Percentiles rank a stretch among this genome's conserved stretches.
phyloP scores from a whole-genome alignment of 1,139 yeast species.

The Hansenula anomala region DNA sequence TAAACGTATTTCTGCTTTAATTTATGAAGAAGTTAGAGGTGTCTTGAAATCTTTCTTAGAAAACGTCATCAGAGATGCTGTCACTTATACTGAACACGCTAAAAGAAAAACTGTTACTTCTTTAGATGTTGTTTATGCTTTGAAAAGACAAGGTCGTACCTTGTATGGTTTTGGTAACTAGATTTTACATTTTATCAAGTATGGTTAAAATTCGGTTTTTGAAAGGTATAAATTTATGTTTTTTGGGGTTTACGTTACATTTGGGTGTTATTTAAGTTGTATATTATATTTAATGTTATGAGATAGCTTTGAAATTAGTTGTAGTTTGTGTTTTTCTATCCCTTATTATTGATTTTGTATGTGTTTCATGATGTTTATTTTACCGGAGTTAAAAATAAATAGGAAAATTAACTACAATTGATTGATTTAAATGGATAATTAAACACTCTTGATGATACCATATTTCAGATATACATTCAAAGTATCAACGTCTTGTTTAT shows the following conservation, averaged over 20 bases:
- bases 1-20: conserved; percentile 98
- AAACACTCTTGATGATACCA: no score
- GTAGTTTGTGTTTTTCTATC: no score
- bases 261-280: no score
- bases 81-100: conserved; percentile 99
- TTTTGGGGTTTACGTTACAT: background rate
- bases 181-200: background rate
- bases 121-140: conserved; percentile 96
- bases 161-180: conserved; percentile 99
- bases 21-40: conserved; percentile 98
- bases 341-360: no score
- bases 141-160: conserved; percentile 99
- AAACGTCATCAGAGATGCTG: conserved; percentile 97
- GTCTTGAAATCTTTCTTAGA: conserved; percentile 95
- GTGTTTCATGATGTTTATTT: no score
- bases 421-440: no score
- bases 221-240: background rate
- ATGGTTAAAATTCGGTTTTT: background rate
- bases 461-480: no score
- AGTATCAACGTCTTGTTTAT: no score
- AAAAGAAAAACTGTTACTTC: conserved; percentile 99
- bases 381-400: no score
- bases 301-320: no score
- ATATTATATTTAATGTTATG: no score
- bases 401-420: no score